phyloP scores from a whole-genome alignment of 2,329 filamentous ascomycete species.

The Microsporum canis region DNA sequence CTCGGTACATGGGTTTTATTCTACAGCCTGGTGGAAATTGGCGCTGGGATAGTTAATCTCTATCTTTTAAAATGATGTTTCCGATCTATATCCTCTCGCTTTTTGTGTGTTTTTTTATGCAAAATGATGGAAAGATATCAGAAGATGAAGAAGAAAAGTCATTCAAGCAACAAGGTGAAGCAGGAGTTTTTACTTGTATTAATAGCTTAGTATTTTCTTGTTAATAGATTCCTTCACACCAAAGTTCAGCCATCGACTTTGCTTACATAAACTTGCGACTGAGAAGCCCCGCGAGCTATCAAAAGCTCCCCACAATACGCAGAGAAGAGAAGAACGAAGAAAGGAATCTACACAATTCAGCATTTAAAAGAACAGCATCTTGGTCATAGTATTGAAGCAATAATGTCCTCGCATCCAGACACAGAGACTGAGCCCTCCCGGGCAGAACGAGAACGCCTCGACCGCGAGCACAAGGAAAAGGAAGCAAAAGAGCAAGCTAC shows the following conservation, averaged over 20 bases:
- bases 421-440: constrained; percentile 23
- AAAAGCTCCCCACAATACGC: background rate
- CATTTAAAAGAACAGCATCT: too few species aligned
- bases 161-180: background rate
- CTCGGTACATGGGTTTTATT: background rate
- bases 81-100: background rate
- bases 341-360: background rate
- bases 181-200: background rate
- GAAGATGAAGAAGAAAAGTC: background rate
- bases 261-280: background rate
- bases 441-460: constrained; percentile 41
- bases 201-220: background rate
- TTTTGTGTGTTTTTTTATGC: background rate
- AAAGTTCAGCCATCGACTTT: background rate
- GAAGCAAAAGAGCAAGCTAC: constrained; percentile 80
- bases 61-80: background rate
- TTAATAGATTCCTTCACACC: background rate
- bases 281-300: background rate
- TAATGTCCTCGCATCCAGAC: constrained; percentile 10
- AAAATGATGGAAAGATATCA: background rate
- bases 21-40: background rate
- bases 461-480: constrained; percentile 52
- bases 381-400: background rate
- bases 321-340: background rate
- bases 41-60: background rate